Conservation (phyloP, 352 stramenopile species). For the Phytophthora pini region DNA sequence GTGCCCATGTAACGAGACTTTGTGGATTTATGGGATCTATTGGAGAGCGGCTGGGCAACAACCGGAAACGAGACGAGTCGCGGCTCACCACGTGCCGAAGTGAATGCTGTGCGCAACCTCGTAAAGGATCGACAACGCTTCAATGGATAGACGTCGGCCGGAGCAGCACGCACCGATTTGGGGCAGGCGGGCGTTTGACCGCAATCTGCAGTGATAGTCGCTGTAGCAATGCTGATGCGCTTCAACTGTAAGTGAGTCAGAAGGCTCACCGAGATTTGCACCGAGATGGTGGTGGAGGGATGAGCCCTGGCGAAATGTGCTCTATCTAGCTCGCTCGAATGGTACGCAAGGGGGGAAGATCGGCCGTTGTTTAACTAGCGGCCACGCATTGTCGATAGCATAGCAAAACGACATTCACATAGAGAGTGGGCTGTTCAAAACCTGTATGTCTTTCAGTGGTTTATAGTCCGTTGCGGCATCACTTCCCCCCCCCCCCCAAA, state of each 20-base stretch:
- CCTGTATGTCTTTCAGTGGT: conserved; percentile 21
- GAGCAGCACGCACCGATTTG: conserved; percentile 33
- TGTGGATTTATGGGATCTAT: conserved; percentile 21
- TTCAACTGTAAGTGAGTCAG: conserved; percentile 33
- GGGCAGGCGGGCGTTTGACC: conserved; percentile 14
- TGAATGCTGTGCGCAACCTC: conserved; percentile 12
- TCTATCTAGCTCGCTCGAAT: conserved; percentile 22
- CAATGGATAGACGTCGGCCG: conserved; percentile 23
- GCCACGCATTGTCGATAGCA: conserved; percentile 8
- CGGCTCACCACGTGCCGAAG: conserved; percentile 12
- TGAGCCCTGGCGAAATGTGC: conserved; percentile 17
- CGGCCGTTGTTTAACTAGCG: conserved; percentile 19
- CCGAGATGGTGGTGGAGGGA: conserved; percentile 26
- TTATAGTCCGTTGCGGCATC: conserved; percentile 14
- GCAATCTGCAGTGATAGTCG: conserved; percentile 16
- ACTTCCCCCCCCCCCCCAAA: background rate
- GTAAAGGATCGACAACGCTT: conserved; percentile 34
- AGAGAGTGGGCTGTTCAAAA: conserved; percentile 8
- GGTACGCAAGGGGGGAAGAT: conserved; percentile 28
- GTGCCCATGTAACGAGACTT: conserved; percentile 19
- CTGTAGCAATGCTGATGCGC: conserved; percentile 5
- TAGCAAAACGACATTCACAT: conserved; percentile 11
- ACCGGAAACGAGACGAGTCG: conserved; percentile 34
- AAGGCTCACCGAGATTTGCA: conserved; percentile 22
- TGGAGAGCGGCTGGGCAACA: conserved; percentile 6